Evolutionary conservation across 2,329 filamentous ascomycete species (phyloP).

Genomic region (Pestalotiopsis sp.): DNA sequence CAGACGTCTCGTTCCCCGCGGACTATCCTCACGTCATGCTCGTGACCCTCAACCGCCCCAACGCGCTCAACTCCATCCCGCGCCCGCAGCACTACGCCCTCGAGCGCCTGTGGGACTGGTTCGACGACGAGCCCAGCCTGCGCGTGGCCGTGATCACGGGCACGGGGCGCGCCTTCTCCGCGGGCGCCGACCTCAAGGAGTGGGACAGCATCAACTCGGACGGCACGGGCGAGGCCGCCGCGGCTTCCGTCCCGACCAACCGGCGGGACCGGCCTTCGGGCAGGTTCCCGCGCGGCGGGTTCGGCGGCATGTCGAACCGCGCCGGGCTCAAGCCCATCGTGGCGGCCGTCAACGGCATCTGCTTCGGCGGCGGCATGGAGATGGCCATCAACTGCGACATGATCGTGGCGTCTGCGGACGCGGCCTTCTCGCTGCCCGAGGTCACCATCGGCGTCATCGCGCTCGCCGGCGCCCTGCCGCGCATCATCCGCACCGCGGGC

Average conservation of each 20-base stretch:
- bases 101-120: slow-evolving; percentile 57
- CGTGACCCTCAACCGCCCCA: slow-evolving; percentile 61
- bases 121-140: slow-evolving; percentile 61
- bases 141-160: slow-evolving; percentile 67
- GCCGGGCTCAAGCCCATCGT: slow-evolving; percentile 74
- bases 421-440: slow-evolving; percentile 71
- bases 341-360: slow-evolving; percentile 75
- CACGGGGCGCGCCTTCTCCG: slow-evolving; percentile 65
- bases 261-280: slow-evolving; percentile 16
- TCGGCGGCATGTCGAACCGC: slow-evolving; percentile 68
- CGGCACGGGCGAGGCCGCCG: slow-evolving; percentile 3
- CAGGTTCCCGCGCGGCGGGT: slow-evolving; percentile 49
- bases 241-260: not conserved
- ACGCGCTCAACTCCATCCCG: slow-evolving; percentile 59
- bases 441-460: slow-evolving; percentile 71
- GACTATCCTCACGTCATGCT: slow-evolving; percentile 53
- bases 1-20: slow-evolving; percentile 50
- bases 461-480: slow-evolving; percentile 69
- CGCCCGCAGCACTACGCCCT: slow-evolving; percentile 50
- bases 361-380: slow-evolving; percentile 76
- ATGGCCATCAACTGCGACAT: slow-evolving; percentile 75
- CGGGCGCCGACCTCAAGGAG: slow-evolving; percentile 69
- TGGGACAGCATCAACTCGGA: slow-evolving; percentile 51
- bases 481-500: slow-evolving; percentile 67
- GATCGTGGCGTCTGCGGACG: slow-evolving; percentile 60